These are phyloP conservation scores for Leishmania arabica DNA, from an alignment of 208 protist genomes.

Conservation along the genomic window DNA sequence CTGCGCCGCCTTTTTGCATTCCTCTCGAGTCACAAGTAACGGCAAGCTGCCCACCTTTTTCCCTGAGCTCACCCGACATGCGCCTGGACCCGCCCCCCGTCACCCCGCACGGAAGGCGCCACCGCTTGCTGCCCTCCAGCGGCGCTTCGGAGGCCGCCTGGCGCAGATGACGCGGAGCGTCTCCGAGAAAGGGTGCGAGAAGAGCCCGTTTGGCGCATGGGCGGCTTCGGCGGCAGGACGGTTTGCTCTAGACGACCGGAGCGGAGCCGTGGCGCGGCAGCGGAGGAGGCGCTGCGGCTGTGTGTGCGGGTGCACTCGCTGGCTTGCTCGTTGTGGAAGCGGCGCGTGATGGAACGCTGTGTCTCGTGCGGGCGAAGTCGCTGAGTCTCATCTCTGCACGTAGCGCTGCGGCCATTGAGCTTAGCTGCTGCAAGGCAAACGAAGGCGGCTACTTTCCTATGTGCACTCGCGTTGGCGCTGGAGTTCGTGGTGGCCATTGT, in stretches of 20 bases:
- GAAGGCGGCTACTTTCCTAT: background rate
- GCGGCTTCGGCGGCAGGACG: background rate
- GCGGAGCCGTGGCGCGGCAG: background rate
- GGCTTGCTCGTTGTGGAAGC: background rate
- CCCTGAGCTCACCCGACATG: background rate
- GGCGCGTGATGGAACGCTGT: background rate
- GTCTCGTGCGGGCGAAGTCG: background rate
- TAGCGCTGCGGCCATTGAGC: background rate
- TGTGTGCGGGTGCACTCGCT: background rate
- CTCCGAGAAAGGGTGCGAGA: background rate
- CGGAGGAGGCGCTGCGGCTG: background rate
- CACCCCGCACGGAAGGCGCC: background rate
- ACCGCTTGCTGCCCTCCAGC: conserved; percentile 38
- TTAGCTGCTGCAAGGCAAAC: background rate
- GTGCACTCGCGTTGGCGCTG: background rate
- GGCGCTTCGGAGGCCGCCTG: background rate
- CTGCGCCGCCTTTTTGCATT: background rate
- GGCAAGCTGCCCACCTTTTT: background rate
- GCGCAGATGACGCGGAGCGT: background rate
- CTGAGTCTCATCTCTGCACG: too few species aligned
- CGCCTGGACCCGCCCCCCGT: background rate
- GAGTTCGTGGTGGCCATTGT: background rate
- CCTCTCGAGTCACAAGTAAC: background rate
- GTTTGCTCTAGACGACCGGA: background rate
- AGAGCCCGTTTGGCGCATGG: background rate